Evolutionary conservation across 2,329 filamentous ascomycete species (phyloP).

Genomic region (Aspergillus quadricinctus): DNA sequence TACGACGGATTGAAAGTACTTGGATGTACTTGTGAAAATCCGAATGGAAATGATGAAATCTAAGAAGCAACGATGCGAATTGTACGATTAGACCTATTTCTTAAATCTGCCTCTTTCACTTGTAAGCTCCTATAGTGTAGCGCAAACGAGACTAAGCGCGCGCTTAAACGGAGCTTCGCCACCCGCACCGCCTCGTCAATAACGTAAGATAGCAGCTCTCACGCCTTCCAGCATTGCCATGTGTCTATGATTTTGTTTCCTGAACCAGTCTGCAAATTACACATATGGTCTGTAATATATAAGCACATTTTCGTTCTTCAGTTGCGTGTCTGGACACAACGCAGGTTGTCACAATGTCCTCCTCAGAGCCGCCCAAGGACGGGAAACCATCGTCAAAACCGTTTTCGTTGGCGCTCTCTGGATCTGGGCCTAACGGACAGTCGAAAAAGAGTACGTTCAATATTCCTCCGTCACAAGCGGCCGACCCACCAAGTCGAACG

Average conservation of each 20-base stretch:
- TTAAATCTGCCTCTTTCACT: not conserved
- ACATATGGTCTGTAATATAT: not conserved
- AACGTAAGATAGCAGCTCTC: not conserved
- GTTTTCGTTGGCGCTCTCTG: slow-evolving; percentile 38
- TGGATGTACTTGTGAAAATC: slow-evolving; percentile 7
- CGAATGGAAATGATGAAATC: slow-evolving; percentile 16
- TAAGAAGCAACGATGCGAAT: slow-evolving; percentile 26
- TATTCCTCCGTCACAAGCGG: slow-evolving; percentile 18
- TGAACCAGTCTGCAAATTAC: not conserved
- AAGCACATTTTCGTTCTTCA: not conserved
- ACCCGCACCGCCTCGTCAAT: slow-evolving; percentile 5
- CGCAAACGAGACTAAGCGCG: slow-evolving; percentile 13
- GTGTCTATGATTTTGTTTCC: not conserved
- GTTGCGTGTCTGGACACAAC: not conserved
- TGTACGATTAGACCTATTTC: slow-evolving; percentile 26
- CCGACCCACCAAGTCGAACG: slow-evolving; percentile 14
- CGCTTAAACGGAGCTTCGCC: slow-evolving; percentile 14
- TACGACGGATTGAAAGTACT: slow-evolving; percentile 15
- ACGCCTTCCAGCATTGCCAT: not conserved
- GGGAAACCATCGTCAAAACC: slow-evolving; percentile 24
- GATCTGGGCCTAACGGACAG: slow-evolving; percentile 23
- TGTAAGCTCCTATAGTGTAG: not conserved
- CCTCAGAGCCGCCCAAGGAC: slow-evolving; percentile 9
- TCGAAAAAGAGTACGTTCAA: slow-evolving; percentile 32
- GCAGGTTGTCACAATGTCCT: slow-evolving; percentile 10